Conservation (phyloP, 805 yeast species). For the Wickerhamiella slavikovae region DNA sequence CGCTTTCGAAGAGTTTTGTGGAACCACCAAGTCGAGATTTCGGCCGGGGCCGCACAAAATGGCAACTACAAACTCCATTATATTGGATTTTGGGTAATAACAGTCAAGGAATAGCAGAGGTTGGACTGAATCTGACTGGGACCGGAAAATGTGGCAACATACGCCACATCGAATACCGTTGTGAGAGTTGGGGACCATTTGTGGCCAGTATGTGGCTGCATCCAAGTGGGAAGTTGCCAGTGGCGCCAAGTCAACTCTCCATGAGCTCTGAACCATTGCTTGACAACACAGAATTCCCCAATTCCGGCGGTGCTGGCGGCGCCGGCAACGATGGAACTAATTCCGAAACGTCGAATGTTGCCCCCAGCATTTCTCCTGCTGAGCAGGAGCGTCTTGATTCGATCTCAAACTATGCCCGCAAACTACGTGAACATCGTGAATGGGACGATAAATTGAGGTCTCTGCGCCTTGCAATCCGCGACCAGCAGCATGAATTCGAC, state of each 20-base stretch:
- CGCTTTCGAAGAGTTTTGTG: slow-evolving; percentile 64
- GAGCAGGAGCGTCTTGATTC: slow-evolving; percentile 67
- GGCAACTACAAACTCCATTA: slow-evolving; percentile 84
- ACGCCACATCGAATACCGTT: background rate
- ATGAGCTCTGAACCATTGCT: background rate
- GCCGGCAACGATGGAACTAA: background rate
- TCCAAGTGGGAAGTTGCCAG: too few relatives aligned
- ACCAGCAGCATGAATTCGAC: slow-evolving; percentile 60
- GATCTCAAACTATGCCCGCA: slow-evolving; percentile 56
- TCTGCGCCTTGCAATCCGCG: slow-evolving; percentile 64
- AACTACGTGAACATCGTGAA: slow-evolving; percentile 77
- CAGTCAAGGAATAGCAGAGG: background rate
- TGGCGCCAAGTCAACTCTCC: background rate
- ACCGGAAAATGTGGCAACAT: background rate
- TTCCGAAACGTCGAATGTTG: slow-evolving; percentile 12
- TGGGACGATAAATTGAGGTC: slow-evolving; percentile 85
- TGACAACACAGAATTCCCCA: slow-evolving; percentile 1
- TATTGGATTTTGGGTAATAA: background rate
- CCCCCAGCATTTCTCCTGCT: slow-evolving; percentile 17
- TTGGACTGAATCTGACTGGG: background rate
- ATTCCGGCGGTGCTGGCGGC: slow-evolving; percentile 7
- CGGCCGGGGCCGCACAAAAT: slow-evolving; percentile 76
- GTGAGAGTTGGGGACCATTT: background rate
- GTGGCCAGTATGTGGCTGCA: background rate
- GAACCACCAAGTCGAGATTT: slow-evolving; percentile 45